Conservation (phyloP, 306 rosid species). For the Luffa aegyptiaca region DNA sequence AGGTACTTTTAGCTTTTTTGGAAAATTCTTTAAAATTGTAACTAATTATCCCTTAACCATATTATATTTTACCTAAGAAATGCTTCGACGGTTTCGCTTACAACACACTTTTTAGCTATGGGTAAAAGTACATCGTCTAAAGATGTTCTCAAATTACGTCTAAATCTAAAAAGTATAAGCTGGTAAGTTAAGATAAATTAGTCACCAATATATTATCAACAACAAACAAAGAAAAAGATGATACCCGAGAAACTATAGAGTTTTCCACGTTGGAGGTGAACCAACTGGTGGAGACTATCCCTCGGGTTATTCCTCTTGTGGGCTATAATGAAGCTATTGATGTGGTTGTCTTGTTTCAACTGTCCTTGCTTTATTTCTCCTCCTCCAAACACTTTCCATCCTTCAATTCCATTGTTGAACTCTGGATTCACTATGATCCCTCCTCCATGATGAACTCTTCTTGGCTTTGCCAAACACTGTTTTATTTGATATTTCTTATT, state of each 20-base stretch:
- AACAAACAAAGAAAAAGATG: background rate
- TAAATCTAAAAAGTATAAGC: background rate
- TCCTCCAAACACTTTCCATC: slow-evolving; percentile 53
- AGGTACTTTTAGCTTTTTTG: too few species aligned
- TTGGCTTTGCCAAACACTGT: slow-evolving; percentile 62
- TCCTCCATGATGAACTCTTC: slow-evolving; percentile 51
- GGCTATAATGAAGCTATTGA: slow-evolving; percentile 37
- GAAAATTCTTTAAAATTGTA: too few species aligned
- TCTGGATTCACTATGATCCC: slow-evolving; percentile 74
- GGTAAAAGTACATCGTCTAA: background rate
- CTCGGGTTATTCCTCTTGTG: slow-evolving; percentile 29
- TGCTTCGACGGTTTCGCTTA: too few species aligned
- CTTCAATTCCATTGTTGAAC: slow-evolving; percentile 37
- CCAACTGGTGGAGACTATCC: slow-evolving; percentile 50
- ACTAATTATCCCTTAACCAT: too few species aligned
- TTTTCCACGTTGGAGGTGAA: slow-evolving; percentile 40
- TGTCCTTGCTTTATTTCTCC: slow-evolving; percentile 36
- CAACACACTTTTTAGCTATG: background rate
- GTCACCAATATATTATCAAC: background rate
- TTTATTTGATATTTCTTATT: background rate
- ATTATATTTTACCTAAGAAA: background rate
- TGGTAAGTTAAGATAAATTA: background rate
- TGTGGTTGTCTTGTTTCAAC: slow-evolving; percentile 37
- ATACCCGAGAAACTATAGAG: slow-evolving; percentile 61
- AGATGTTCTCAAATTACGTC: background rate